Percentiles rank a stretch among this genome's conserved stretches.
Evolutionary conservation across 805 yeast genomes (phyloP).

Genomic region (Yarrowia sp.): DNA sequence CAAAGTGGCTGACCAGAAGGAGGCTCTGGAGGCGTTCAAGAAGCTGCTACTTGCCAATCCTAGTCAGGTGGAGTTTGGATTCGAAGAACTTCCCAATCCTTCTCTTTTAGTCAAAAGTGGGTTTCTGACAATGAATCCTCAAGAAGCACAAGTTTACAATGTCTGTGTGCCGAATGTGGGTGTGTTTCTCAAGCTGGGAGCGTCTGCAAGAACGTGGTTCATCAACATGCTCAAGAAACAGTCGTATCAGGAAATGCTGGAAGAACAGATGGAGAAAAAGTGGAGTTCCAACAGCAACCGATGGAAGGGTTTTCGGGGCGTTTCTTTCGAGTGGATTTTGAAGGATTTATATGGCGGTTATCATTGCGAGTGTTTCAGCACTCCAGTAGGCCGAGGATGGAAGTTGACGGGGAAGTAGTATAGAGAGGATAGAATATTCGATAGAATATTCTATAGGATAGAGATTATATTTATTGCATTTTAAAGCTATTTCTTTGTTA

Average conservation of each 20-base stretch:
- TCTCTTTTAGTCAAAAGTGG: constrained; percentile 35
- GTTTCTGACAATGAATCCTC: constrained; percentile 38
- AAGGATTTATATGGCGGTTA: constrained; percentile 57
- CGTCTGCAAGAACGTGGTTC: constrained; percentile 39
- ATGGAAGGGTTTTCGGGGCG: constrained; percentile 51
- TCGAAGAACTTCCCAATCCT: constrained; percentile 32
- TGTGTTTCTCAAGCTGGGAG: constrained; percentile 36
- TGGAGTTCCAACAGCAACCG: constrained; percentile 34
- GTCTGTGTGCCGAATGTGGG: constrained; percentile 42
- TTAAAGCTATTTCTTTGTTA: too few species aligned
- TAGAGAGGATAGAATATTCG: too few species aligned
- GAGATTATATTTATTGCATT: neutral
- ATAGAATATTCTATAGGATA: too few species aligned
- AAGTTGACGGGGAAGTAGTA: constrained; percentile 46
- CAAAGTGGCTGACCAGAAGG: neutral
- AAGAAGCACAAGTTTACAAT: constrained; percentile 35
- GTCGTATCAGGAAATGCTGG: constrained; percentile 41
- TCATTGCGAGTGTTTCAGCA: constrained; percentile 51
- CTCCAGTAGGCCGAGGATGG: constrained; percentile 63
- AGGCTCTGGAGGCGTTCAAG: neutral
- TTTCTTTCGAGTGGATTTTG: constrained; percentile 50
- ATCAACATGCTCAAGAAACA: constrained; percentile 34
- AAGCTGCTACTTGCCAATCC: constrained; percentile 29
- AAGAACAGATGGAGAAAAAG: constrained; percentile 35
- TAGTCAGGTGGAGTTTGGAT: constrained; percentile 33